phyloP scores from a whole-genome alignment of 148 eudicot species.

The Diospyros lotus region DNA sequence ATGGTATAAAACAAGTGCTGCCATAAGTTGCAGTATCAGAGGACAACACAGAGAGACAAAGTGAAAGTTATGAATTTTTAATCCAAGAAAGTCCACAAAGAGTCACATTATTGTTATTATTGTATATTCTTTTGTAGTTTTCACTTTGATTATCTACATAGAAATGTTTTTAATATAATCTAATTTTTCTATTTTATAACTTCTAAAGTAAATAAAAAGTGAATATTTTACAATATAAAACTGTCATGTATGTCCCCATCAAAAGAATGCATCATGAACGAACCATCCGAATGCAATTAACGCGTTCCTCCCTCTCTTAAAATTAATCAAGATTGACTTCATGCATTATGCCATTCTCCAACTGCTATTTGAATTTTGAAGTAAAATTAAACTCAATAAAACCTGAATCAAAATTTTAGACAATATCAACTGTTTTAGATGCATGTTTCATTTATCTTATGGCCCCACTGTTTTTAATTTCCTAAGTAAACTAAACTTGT shows the following conservation, averaged over 20 bases:
- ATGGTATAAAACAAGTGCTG: neutral
- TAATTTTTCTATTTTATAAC: neutral
- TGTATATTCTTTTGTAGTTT: neutral
- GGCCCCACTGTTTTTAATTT: too few species aligned
- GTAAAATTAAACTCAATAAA: neutral
- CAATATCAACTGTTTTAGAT: too few species aligned
- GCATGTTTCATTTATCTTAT: too few species aligned
- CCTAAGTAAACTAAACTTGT: too few species aligned
- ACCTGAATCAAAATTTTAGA: too few species aligned
- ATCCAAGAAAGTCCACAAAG: neutral
- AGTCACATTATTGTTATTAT: neutral
- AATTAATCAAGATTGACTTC: neutral
- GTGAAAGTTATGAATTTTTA: neutral
- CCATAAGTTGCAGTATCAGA: neutral
- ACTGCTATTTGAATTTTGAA: neutral
- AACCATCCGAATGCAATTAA: neutral
- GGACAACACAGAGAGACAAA: neutral
- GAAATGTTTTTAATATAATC: neutral
- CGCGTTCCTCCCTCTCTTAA: neutral
- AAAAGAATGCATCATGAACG: neutral
- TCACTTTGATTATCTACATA: neutral
- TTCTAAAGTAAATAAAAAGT: neutral
- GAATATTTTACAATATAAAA: neutral
- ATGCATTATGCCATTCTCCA: neutral
- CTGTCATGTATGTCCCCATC: neutral